phyloP scores from a whole-genome alignment of 345 rosid genomes.

The Triadica sebifera region DNA sequence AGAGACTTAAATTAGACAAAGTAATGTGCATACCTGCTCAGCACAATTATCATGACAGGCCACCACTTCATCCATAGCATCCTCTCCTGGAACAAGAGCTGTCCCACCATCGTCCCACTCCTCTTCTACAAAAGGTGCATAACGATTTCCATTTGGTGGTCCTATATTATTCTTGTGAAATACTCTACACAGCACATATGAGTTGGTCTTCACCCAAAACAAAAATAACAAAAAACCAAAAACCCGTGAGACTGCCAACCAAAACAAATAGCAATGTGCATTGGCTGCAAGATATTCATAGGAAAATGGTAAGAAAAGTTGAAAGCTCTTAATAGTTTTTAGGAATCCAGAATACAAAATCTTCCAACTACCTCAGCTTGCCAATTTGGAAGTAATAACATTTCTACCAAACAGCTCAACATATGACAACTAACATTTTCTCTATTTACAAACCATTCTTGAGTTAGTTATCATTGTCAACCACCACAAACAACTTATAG shows the following conservation, averaged over 20 bases:
- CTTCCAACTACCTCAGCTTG: neutral
- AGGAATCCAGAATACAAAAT: neutral
- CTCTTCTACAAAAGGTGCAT: slow-evolving; percentile 77
- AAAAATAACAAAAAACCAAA: slow-evolving; percentile 16
- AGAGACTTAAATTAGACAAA: slow-evolving; percentile 1
- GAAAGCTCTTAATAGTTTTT: slow-evolving; percentile 1
- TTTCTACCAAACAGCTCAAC: neutral
- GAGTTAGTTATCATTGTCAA: no score
- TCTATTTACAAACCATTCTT: neutral
- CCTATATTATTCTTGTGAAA: slow-evolving; percentile 90
- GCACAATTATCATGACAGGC: slow-evolving; percentile 25
- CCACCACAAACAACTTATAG: no score
- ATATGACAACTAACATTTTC: neutral
- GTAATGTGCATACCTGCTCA: slow-evolving; percentile 46
- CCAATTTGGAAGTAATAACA: neutral
- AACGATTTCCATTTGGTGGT: slow-evolving; percentile 79
- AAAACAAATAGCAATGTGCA: neutral
- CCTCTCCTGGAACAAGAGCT: slow-evolving; percentile 61
- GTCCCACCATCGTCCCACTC: slow-evolving; percentile 65
- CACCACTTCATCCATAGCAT: slow-evolving; percentile 37
- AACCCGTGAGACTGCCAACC: slow-evolving; percentile 14
- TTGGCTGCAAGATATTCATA: slow-evolving; percentile 9
- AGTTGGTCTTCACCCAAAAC: slow-evolving; percentile 44
- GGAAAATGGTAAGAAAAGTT: neutral
- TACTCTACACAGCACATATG: slow-evolving; percentile 82